Conservation (phyloP, 768 basidiomycete species). For the Lactarius vividus region DNA sequence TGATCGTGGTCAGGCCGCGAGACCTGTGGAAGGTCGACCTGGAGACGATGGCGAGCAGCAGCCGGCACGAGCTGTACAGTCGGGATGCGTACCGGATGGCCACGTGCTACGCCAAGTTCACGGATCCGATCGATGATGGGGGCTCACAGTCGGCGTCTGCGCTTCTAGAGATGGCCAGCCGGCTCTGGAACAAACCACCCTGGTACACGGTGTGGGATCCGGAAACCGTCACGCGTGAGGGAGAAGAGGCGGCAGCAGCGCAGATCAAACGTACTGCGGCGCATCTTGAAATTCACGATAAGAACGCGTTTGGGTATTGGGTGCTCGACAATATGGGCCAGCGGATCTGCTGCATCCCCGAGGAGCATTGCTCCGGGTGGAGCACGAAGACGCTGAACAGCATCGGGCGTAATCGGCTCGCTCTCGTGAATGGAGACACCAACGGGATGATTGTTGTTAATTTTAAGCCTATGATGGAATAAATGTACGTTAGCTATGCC, state of each 20-base stretch:
- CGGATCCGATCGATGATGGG: neutral
- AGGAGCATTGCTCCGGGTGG: conserved; percentile 22
- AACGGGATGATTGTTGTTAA: conserved; percentile 7
- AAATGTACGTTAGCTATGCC: neutral
- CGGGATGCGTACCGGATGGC: conserved; percentile 18
- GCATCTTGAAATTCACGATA: conserved; percentile 14
- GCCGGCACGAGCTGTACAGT: conserved; percentile 12
- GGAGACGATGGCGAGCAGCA: neutral
- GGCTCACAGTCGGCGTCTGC: neutral
- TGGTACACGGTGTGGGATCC: conserved; percentile 15
- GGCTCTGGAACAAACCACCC: conserved; percentile 20
- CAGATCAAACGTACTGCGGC: conserved; percentile 1
- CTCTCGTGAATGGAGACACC: conserved; percentile 6
- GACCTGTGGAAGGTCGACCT: conserved; percentile 22
- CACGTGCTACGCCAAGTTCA: conserved; percentile 17
- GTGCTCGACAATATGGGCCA: conserved; percentile 20
- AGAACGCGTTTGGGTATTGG: conserved; percentile 12
- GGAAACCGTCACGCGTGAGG: conserved; percentile 3
- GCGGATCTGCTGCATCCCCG: conserved; percentile 20
- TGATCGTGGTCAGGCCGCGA: conserved; percentile 16
- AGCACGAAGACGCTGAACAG: conserved; percentile 5
- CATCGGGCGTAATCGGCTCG: conserved; percentile 10
- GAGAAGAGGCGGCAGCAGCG: neutral
- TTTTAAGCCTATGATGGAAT: conserved; percentile 17
- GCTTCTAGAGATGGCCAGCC: conserved; percentile 16